These are phyloP conservation scores for Puccinellia tenuiflora DNA, from an alignment of 176 grass and related monocot genomes.

Conservation along the genomic window DNA sequence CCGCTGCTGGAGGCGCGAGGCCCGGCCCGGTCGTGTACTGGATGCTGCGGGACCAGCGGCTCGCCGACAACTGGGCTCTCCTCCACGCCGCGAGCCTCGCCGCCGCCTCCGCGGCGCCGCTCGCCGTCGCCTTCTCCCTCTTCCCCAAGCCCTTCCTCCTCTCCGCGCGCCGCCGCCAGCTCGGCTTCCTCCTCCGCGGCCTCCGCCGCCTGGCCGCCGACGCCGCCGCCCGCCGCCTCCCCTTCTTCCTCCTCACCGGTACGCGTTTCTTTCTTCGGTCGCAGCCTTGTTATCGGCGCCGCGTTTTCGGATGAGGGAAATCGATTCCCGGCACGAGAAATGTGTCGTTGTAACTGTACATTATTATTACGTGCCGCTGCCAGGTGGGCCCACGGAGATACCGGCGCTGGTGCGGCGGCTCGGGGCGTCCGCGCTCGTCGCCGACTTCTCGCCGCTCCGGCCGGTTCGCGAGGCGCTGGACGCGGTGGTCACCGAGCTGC, in stretches of 20 bases:
- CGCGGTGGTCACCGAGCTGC: conserved; percentile 32
- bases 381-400: conserved; percentile 38
- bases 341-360: not conserved
- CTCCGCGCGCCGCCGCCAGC: conserved; percentile 50
- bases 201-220: conserved; percentile 40
- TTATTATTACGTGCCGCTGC: not conserved
- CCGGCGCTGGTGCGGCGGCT: conserved; percentile 50
- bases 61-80: conserved; percentile 89
- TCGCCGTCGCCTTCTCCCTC: conserved; percentile 69
- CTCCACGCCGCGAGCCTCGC: conserved; percentile 72
- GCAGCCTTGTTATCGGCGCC: not conserved
- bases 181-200: conserved; percentile 59
- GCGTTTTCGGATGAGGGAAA: not conserved
- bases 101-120: conserved; percentile 34
- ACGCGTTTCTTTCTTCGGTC: not conserved
- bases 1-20: not conserved
- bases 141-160: conserved; percentile 60
- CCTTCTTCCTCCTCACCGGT: conserved; percentile 66
- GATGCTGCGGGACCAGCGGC: conserved; percentile 94
- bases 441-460: conserved; percentile 79
- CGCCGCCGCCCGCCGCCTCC: conserved; percentile 31
- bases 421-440: conserved; percentile 57
- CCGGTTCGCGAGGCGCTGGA: conserved; percentile 55
- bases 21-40: conserved; percentile 83
- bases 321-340: not conserved